These are phyloP conservation scores for Pseudopithomyces maydicus DNA, from an alignment of 2,329 filamentous ascomycete genomes.

Conservation along the genomic window DNA sequence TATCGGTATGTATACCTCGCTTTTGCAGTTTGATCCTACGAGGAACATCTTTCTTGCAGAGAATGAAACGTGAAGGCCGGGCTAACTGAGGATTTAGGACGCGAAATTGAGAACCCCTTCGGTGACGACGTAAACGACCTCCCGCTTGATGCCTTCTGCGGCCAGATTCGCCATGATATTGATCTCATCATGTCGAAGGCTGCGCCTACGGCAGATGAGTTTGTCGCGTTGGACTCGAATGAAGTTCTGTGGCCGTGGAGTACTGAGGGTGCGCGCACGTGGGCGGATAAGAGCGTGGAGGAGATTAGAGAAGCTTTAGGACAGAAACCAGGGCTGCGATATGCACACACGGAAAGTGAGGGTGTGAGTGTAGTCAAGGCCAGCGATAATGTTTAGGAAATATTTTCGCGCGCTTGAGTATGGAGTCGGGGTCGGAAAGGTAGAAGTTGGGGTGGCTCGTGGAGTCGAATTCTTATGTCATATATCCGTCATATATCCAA, in stretches of 20 bases:
- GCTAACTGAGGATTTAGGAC: conserved; percentile 50
- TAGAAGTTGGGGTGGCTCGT: too few relatives aligned
- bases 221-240: conserved; percentile 55
- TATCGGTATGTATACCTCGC: background rate
- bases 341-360: conserved; percentile 1
- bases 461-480: too few relatives aligned
- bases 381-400: background rate
- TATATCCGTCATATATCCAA: too few relatives aligned
- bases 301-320: conserved; percentile 49
- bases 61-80: too few relatives aligned
- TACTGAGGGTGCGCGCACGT: conserved; percentile 38
- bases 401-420: background rate
- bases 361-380: background rate
- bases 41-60: too few relatives aligned
- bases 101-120: conserved; percentile 85
- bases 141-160: conserved; percentile 70
- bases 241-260: conserved; percentile 61
- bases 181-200: conserved; percentile 70
- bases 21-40: too few relatives aligned
- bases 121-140: conserved; percentile 80
- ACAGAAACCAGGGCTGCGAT: conserved; percentile 30
- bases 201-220: conserved; percentile 56
- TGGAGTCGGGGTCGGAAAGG: too few relatives aligned
- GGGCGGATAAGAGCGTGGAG: conserved; percentile 41
- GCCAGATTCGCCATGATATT: conserved; percentile 73